Evolutionary conservation across 495 filamentous ascomycete genomes (phyloP).

Genomic region (Xylaria sp.): DNA sequence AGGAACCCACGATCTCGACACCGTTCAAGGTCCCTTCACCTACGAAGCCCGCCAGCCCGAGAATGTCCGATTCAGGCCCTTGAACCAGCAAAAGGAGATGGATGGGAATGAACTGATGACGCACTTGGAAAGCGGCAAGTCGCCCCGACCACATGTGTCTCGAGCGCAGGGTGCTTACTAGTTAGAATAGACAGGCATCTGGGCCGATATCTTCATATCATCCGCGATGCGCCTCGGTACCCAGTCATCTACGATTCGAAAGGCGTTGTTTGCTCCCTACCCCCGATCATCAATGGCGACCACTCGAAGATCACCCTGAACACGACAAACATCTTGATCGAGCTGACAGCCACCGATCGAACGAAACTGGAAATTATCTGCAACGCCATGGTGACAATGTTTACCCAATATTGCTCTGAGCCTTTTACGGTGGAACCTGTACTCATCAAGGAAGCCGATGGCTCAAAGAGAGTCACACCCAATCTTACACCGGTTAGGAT

Average conservation of each 20-base stretch:
- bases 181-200: constrained; percentile 64
- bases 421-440: constrained; percentile 93
- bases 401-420: constrained; percentile 87
- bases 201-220: constrained; percentile 83
- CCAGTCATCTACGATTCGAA: constrained; percentile 96
- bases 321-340: constrained; percentile 93
- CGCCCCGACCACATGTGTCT: constrained; percentile 58
- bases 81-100: constrained; percentile 91
- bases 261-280: constrained; percentile 86
- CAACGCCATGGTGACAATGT: constrained; percentile 96
- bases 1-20: constrained; percentile 96
- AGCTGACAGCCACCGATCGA: constrained; percentile 94
- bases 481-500: constrained; percentile 76
- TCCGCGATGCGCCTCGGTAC: constrained; percentile 91
- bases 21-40: constrained; percentile 91
- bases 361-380: constrained; percentile 97
- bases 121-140: constrained; percentile 79
- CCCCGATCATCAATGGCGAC: constrained; percentile 96
- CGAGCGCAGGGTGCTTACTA: constrained; percentile 74
- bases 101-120: constrained; percentile 88
- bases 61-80: constrained; percentile 85
- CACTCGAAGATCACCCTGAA: constrained; percentile 92
- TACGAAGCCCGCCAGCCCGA: constrained; percentile 94
- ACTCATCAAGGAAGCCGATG: constrained; percentile 88
- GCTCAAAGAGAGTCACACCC: constrained; percentile 77